These are phyloP conservation scores for Geranium incanum DNA, from an alignment of 441 rosid genomes.

Conservation along the genomic window DNA sequence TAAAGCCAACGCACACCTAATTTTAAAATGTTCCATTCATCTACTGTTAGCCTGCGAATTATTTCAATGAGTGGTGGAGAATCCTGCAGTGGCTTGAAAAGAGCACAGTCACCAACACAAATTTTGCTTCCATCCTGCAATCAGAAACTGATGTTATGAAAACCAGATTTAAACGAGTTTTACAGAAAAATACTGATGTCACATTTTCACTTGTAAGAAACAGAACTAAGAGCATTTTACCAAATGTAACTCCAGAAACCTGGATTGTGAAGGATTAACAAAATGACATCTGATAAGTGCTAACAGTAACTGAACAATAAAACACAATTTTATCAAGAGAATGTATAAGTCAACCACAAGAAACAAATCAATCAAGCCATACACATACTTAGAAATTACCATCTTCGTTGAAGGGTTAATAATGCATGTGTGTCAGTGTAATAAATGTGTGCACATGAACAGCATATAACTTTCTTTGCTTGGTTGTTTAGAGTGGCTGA, in stretches of 20 bases:
- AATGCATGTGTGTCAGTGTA: not conserved
- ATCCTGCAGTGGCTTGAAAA: slow-evolving; percentile 65
- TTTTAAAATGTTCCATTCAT: slow-evolving; percentile 45
- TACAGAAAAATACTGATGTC: not conserved
- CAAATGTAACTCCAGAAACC: not conserved
- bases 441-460: not conserved
- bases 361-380: not conserved
- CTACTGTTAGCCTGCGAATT: slow-evolving; percentile 45
- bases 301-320: not conserved
- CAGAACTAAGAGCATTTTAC: not conserved
- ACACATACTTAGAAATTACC: not conserved
- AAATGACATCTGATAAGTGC: not conserved
- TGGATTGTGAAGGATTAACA: not conserved
- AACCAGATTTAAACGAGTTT: not conserved
- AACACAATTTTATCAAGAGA: not conserved
- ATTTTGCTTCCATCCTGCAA: slow-evolving; percentile 76
- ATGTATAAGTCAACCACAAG: not conserved
- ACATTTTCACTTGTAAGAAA: not conserved
- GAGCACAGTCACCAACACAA: slow-evolving; percentile 84
- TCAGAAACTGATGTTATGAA: slow-evolving; percentile 5
- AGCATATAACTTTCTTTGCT: not conserved
- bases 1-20: slow-evolving; percentile 81
- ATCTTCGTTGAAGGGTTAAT: not conserved
- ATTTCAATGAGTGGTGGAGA: slow-evolving; percentile 77
- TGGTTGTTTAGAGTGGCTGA: too few species aligned